A percentile compares a stretch with the other conserved stretches of the same genome.
phyloP scores from a whole-genome alignment of 1,284 basidiomycete genomes.

The Psilocybe mexicana region DNA sequence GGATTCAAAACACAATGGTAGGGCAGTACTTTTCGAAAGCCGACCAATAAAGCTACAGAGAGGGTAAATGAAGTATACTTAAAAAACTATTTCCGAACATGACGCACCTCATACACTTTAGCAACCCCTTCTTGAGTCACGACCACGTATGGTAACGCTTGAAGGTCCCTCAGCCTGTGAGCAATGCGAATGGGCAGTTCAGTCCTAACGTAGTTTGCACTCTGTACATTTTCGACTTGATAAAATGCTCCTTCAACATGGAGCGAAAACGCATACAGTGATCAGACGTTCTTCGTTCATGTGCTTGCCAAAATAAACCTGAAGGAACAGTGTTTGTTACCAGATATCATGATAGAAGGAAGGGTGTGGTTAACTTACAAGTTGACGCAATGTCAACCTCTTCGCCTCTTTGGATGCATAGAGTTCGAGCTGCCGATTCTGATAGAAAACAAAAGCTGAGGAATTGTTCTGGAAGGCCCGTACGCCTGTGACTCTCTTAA shows the following conservation, averaged over 20 bases:
- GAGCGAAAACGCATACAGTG: conserved; percentile 45
- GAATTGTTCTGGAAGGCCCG: conserved; percentile 35
- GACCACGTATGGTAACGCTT: conserved; percentile 84
- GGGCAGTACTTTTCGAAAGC: conserved; percentile 74
- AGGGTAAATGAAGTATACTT: not conserved
- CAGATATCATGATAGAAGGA: not conserved
- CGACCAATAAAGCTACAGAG: conserved; percentile 71
- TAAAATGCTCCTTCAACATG: conserved; percentile 4
- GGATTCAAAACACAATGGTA: not conserved
- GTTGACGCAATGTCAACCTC: conserved; percentile 76
- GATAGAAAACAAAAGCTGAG: conserved; percentile 77
- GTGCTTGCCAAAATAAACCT: conserved; percentile 75
- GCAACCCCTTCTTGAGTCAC: conserved; percentile 86
- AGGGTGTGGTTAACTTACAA: conserved; percentile 49
- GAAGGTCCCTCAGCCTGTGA: conserved; percentile 85
- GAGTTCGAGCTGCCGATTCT: conserved; percentile 80
- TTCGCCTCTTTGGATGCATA: conserved; percentile 79
- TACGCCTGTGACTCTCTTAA: conserved; percentile 1
- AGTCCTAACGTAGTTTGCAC: conserved; percentile 87
- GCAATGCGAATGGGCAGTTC: conserved; percentile 89
- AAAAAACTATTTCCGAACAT: not conserved
- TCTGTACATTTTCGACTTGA: conserved; percentile 42
- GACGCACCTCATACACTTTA: conserved; percentile 79
- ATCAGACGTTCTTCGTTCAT: conserved; percentile 77
- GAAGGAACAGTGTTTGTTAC: not conserved